phyloP scores from a whole-genome alignment of 176 grass and related monocot genomes.

The Cymbopogon citratus region DNA sequence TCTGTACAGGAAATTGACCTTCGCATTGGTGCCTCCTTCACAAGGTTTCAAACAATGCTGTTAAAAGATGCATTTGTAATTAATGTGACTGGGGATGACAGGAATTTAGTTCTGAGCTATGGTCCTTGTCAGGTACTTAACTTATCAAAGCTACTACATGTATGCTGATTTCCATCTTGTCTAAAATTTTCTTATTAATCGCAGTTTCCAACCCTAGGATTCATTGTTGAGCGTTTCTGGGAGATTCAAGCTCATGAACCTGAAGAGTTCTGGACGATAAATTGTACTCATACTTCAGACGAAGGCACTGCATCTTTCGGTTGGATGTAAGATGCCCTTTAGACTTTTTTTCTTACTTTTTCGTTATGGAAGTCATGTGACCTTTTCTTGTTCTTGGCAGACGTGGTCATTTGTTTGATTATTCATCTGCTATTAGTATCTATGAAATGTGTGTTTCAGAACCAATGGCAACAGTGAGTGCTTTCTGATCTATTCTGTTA shows the following conservation, averaged over 20 bases:
- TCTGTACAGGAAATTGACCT: slow-evolving; percentile 86
- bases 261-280: slow-evolving; percentile 97
- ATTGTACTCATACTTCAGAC: slow-evolving; percentile 91
- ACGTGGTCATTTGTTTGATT: slow-evolving; percentile 89
- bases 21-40: slow-evolving; percentile 93
- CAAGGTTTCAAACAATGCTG: slow-evolving; percentile 96
- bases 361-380: slow-evolving; percentile 8
- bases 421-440: slow-evolving; percentile 62
- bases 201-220: slow-evolving; percentile 97
- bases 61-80: slow-evolving; percentile 92
- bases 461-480: slow-evolving; percentile 82
- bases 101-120: slow-evolving; percentile 89
- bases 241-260: slow-evolving; percentile 94
- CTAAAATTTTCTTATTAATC: slow-evolving; percentile 31
- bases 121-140: slow-evolving; percentile 89
- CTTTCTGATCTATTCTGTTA: slow-evolving; percentile 24
- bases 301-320: slow-evolving; percentile 77
- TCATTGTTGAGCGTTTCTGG: slow-evolving; percentile 96
- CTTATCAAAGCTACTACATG: not conserved
- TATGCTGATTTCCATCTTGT: slow-evolving; percentile 9
- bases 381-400: slow-evolving; percentile 43
- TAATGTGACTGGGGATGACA: slow-evolving; percentile 59
- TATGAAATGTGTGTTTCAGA: slow-evolving; percentile 96
- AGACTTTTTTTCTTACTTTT: slow-evolving; percentile 9
- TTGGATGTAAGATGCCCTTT: slow-evolving; percentile 70